Conservation (phyloP, 768 basidiomycete species). For the Glaciozyma antarctica region DNA sequence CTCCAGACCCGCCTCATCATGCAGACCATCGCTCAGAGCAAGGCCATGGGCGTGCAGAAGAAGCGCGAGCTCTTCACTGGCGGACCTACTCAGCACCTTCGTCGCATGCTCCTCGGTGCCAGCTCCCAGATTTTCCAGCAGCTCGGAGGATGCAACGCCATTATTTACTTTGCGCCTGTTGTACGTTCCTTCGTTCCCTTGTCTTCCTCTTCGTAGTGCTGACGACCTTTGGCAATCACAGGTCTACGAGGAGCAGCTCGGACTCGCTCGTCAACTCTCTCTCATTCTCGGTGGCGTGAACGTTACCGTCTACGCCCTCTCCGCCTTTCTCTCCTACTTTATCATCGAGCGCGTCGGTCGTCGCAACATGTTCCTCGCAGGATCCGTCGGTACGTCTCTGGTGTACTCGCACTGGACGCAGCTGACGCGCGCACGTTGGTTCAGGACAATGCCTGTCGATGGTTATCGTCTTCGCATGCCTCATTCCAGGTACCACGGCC, state of each 20-base stretch:
- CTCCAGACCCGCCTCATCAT: conserved; percentile 28
- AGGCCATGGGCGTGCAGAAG: conserved; percentile 30
- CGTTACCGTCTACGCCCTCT: conserved; percentile 40
- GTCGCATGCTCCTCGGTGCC: conserved; percentile 52
- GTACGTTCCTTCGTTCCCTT: background rate
- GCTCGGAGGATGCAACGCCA: conserved; percentile 58
- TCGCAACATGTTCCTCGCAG: conserved; percentile 43
- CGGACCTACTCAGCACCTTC: conserved; percentile 49
- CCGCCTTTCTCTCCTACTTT: conserved; percentile 35
- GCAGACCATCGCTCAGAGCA: conserved; percentile 23
- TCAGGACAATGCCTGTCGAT: conserved; percentile 42
- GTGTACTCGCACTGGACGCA: too few relatives aligned
- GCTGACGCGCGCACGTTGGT: too few relatives aligned
- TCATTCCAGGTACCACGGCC: conserved; percentile 25
- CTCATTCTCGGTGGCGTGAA: conserved; percentile 42
- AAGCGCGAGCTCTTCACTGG: conserved; percentile 31
- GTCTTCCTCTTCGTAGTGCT: background rate
- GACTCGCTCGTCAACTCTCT: conserved; percentile 37
- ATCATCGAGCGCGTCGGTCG: conserved; percentile 44
- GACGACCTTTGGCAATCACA: conserved; percentile 44
- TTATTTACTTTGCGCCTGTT: conserved; percentile 43
- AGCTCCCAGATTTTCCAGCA: conserved; percentile 60
- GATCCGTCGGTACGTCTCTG: too few relatives aligned
- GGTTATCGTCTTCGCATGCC: conserved; percentile 32
- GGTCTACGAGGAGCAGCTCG: conserved; percentile 44